Base-by-base conservation (phyloP, 1,284 basidiomycete species). In the Exobasidium cylindrosporum region DNA sequence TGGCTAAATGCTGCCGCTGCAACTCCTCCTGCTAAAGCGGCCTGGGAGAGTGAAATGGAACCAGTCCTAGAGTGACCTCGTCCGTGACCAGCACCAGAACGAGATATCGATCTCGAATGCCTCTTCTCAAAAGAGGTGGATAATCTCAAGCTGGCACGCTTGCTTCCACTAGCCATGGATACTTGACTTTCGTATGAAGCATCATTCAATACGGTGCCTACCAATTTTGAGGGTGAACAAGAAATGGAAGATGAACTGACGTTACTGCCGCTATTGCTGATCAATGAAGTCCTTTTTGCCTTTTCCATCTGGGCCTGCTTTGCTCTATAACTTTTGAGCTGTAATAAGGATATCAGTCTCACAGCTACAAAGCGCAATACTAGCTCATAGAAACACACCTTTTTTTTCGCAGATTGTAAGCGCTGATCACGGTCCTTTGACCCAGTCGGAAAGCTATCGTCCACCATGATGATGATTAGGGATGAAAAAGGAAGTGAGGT, bases 281-380 rank as follows among this genome's bases (percentile, higher is more conserved):
- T 60, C 14, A 47, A 32, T 3, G 63, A 66, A 61, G 64, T 6
- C 30, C 61, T 26, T 62, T 64, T 57, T 58, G 60, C 55, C 60
- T 70, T 68, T 21, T 72, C 65, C 58, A 67, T 60, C 54, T 69
- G 64, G 1, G 74, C 72, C 54, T 76, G 74, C 57, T 73, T 74
- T 49, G 74, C 74, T 14, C 72, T 63, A 57, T 69, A 76, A 56
- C 63, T 67, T 65, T 76, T 74, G 60, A 76, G 70, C 67, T 69
- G 61, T 23, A 58, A 30, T 23, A 32, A 21, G 24, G 58, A 14
- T 5, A 49, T 40, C 13, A 7, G 52, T 3, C 58, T 26, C 46
- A 49, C 31, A 66, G 58, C 11, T 4, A 5, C 1, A 32, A 17
- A 14, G 40, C 14, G 4, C 3, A n/a, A 31, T 23, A 24, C 0